Evolutionary conservation across 495 filamentous ascomycete genomes (phyloP), one percentile per base, ranked within the genome.

Genomic region (Pyrenula massariospora): DNA sequence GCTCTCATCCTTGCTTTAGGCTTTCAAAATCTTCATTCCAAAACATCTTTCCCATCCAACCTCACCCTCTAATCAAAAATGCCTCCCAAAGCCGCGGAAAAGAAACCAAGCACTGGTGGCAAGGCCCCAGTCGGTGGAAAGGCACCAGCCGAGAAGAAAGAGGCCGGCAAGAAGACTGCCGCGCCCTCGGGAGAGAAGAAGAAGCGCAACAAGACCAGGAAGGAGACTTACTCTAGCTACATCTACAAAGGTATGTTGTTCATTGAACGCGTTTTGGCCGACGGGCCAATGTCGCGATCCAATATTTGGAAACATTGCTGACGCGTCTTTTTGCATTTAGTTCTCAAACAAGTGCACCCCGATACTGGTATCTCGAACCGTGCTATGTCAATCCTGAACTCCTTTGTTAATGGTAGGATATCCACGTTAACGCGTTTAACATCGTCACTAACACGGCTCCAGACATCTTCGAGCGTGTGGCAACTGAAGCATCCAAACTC

Each of bases 291-390:
- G 24, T 48, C 20, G 24, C 23, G 12, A 50, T 55, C 52, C 56
- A 54, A 53, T 56, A 53, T 50, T 52, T n/a, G 49, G 53, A 54
- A 42, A 10, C 61, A 58, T 60, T 31, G 62, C 65, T 78, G 59
- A 74, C 69, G 67, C 70, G 64, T 75, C 65, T 62, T 57, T 52
- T 57, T 52, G 12, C n/a, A n/a, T 76, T 2, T 67, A 97, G 93
- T 98, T 64, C 85, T 98, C 67, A 98, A 98, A 87, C 93, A 98
- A 80, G 93, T 98, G 66, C 93, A 98, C 80, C 93, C 93, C 57
- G 93, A 98, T 74, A 98, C 93, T 68, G 93, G 93, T 88, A 98
- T 98, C 78, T 97, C 93, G 65, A 98, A 96, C 80, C 91, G 93
- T 72, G 93, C 93, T 68, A 98, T 98, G 93, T 95, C 90, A 50